phyloP scores from a whole-genome alignment of 306 rosid species.

The Ochetophila trinervis region DNA sequence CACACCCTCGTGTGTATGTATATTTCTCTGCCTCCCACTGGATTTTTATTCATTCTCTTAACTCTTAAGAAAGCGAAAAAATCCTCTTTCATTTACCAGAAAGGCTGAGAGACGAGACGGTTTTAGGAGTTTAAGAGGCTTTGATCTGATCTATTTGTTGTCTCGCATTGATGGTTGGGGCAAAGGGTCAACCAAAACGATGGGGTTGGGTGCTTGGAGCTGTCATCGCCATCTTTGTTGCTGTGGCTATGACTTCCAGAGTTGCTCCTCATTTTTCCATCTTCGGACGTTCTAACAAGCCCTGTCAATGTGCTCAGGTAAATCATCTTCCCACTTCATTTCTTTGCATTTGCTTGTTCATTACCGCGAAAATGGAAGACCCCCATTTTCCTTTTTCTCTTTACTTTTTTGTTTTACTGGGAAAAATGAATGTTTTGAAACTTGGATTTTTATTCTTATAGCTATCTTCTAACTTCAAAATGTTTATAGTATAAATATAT shows the following conservation, averaged over 20 bases:
- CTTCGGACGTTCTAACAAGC: conserved; percentile 47
- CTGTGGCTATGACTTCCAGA: conserved; percentile 51
- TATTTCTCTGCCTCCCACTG: neutral
- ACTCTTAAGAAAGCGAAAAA: neutral
- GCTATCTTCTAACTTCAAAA: too few relatives aligned
- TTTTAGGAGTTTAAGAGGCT: neutral
- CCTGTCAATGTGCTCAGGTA: conserved; percentile 72
- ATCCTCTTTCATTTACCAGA: neutral
- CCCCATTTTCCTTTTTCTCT: too few relatives aligned
- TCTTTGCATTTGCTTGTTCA: conserved; percentile 1
- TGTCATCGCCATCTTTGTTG: conserved; percentile 48
- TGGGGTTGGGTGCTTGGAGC: conserved; percentile 62
- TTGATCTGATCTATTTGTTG: neutral
- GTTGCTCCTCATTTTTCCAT: conserved; percentile 43
- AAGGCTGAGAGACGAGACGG: too few relatives aligned
- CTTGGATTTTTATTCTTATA: too few relatives aligned
- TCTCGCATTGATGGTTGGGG: conserved; percentile 34
- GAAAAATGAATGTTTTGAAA: too few relatives aligned
- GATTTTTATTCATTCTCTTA: neutral
- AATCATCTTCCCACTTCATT: neutral
- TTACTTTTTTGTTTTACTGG: too few relatives aligned
- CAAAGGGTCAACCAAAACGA: conserved; percentile 33
- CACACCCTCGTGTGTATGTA: neutral
- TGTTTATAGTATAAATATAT: too few relatives aligned
- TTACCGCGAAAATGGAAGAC: conserved; percentile 8